A percentile compares a stretch with the other conserved stretches of the same genome.
These are phyloP conservation scores for Flaveria sonorensis DNA, from an alignment of 129 eudicot genomes.

Conservation along the genomic window DNA sequence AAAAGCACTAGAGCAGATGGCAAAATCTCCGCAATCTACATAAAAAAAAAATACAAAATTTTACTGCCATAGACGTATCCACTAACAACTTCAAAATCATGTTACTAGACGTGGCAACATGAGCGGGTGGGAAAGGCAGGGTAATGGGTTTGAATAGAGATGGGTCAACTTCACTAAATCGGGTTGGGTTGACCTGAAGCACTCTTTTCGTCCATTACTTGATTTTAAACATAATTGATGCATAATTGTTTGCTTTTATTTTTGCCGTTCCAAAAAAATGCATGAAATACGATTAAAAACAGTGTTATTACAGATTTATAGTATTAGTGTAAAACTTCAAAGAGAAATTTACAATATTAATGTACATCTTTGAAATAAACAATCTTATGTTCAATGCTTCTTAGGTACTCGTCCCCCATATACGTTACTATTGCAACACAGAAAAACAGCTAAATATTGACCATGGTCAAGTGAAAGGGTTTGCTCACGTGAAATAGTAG, in stretches of 20 bases:
- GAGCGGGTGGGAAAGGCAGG: not conserved
- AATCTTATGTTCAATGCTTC: not conserved
- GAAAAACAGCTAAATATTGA: not conserved
- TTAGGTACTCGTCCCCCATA: not conserved
- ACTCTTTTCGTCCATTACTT: not conserved
- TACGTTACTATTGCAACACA: not conserved
- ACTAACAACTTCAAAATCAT: not conserved
- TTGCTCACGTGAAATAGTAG: not conserved
- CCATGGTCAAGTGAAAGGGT: conserved; percentile 4
- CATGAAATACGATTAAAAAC: not conserved
- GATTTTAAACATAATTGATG: not conserved
- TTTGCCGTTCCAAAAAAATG: not conserved
- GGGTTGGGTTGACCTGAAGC: not conserved
- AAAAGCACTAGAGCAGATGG: conserved; percentile 88
- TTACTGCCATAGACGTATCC: no score
- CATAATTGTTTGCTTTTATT: no score
- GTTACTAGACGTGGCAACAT: not conserved
- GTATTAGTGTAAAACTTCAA: not conserved
- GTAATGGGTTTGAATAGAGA: not conserved
- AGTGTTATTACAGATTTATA: not conserved
- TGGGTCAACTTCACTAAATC: not conserved
- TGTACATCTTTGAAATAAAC: not conserved
- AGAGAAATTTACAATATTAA: not conserved
- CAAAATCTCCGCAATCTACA: conserved; percentile 73
- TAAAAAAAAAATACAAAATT: no score